phyloP scores from a whole-genome alignment of 2,329 filamentous ascomycete genomes.

The Monilinia fructigena region DNA sequence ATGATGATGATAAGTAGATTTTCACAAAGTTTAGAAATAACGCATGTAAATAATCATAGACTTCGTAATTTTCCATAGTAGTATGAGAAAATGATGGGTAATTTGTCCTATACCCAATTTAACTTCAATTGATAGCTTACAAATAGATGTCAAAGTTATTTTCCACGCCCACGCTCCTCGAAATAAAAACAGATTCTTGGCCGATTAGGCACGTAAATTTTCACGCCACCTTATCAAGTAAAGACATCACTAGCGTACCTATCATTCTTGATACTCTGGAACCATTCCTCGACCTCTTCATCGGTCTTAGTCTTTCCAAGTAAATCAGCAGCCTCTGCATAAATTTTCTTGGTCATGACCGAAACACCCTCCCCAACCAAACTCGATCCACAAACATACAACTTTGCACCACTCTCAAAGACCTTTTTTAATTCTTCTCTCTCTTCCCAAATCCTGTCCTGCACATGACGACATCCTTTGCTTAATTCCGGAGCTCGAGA shows the following conservation, averaged over 20 bases:
- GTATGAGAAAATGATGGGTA: no score
- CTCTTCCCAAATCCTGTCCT: constrained; percentile 27
- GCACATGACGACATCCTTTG: constrained; percentile 23
- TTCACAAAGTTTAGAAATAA: no score
- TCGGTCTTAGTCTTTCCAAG: constrained; percentile 20
- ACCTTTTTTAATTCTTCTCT: constrained; percentile 16
- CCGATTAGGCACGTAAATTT: neutral
- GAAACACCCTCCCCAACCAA: constrained; percentile 21
- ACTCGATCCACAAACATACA: constrained; percentile 26
- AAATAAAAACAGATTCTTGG: neutral
- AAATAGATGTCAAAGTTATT: neutral
- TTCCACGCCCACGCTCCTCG: neutral
- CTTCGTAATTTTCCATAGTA: neutral
- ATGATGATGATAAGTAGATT: no score
- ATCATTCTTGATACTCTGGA: constrained; percentile 22
- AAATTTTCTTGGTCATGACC: constrained; percentile 23
- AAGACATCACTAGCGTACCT: constrained; percentile 27
- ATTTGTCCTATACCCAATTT: neutral
- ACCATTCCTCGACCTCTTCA: constrained; percentile 25
- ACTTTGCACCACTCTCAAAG: constrained; percentile 25
- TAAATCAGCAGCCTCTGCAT: constrained; percentile 5
- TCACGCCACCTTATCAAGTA: neutral
- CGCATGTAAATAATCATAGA: neutral
- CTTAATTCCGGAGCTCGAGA: constrained; percentile 11
- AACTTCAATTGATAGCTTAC: neutral